Evolutionary conservation across 179 eudicot species (phyloP), one percentile per base, ranked within the genome.

Genomic region (Carnegiea gigantea): DNA sequence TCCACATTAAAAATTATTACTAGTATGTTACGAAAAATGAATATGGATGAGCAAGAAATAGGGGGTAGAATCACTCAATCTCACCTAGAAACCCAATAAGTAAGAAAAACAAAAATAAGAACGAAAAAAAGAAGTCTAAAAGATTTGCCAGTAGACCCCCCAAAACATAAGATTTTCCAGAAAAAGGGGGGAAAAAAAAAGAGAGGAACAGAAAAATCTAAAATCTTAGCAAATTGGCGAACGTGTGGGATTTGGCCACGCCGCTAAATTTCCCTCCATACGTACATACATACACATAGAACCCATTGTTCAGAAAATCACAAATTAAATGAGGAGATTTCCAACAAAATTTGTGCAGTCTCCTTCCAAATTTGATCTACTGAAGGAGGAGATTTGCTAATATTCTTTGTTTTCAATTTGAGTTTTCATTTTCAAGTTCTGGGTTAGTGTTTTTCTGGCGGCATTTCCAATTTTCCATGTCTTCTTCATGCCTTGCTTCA

Each of bases 401-500:
- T 57, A 17, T 23, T 23, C 30, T 70, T 68, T 44, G 54, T 26
- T 54, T n/a, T 6, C 1, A 28, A 8, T 82, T 65, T 0, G 53
- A 12, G 11, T 57, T 57, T 18, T 6, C n/a, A 15, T 48, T 68
- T 73, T 21, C 60, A 8, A 43, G 54, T 44, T 43, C 28, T 28
- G 64, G 72, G 40, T 33, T 48, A 84, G 28, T 10, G 49, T 3
- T 30, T 57, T 38, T 70, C 17, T 77, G 43, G 49, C 62, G 26
- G 73, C 12, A 59, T 28, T 75, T 67, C 36, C 36, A 33, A 3
- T 33, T 33, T 33, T 33, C 81, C 77, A 91, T 91, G 91, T 85
- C 93, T 78, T 78, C 83, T 84, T 86, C 91, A 3, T 86, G 88
- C 73, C 79, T 86, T 26, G 78, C 86, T 67, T 82, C 91, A 76